Conservation (phyloP, 2,329 filamentous ascomycete species). For the Aureobasidium melanogenum region DNA sequence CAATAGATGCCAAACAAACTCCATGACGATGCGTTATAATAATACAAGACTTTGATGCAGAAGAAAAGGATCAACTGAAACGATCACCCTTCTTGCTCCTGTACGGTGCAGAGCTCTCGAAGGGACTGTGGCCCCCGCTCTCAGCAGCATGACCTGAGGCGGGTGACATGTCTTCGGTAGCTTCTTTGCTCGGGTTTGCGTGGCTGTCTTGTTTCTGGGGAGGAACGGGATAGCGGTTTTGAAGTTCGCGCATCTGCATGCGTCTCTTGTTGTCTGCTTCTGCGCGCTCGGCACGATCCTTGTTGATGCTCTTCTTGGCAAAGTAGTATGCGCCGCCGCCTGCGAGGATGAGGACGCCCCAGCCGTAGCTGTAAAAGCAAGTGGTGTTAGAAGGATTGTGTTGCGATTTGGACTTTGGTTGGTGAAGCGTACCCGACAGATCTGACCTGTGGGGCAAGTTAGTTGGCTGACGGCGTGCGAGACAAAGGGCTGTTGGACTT, state of each 20-base stretch:
- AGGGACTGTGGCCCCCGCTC: slow-evolving; percentile 68
- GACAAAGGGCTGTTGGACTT: slow-evolving; percentile 11
- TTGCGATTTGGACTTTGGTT: neutral
- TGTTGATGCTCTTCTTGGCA: slow-evolving; percentile 89
- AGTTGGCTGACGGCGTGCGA: neutral
- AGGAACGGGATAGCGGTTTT: slow-evolving; percentile 8
- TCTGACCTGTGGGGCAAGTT: slow-evolving; percentile 10
- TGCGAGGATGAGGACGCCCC: slow-evolving; percentile 79
- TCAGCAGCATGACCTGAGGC: slow-evolving; percentile 69
- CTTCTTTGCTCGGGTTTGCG: slow-evolving; percentile 63
- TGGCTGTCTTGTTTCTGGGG: slow-evolving; percentile 10
- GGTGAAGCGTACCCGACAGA: slow-evolving; percentile 14
- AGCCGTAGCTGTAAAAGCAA: slow-evolving; percentile 61
- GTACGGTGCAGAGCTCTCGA: slow-evolving; percentile 71
- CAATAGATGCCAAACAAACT: neutral
- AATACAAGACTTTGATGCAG: neutral
- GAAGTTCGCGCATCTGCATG: slow-evolving; percentile 15
- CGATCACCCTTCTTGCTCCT: slow-evolving; percentile 75
- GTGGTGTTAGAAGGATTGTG: neutral
- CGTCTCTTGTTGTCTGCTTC: slow-evolving; percentile 58
- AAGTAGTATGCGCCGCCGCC: slow-evolving; percentile 92
- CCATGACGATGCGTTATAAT: neutral
- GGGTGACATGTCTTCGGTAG: slow-evolving; percentile 70
- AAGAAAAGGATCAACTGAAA: slow-evolving; percentile 40
- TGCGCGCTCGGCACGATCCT: slow-evolving; percentile 66